Evolutionary conservation across 495 filamentous ascomycete genomes (phyloP).

Genomic region (Pyrenopolyporus hunteri): DNA sequence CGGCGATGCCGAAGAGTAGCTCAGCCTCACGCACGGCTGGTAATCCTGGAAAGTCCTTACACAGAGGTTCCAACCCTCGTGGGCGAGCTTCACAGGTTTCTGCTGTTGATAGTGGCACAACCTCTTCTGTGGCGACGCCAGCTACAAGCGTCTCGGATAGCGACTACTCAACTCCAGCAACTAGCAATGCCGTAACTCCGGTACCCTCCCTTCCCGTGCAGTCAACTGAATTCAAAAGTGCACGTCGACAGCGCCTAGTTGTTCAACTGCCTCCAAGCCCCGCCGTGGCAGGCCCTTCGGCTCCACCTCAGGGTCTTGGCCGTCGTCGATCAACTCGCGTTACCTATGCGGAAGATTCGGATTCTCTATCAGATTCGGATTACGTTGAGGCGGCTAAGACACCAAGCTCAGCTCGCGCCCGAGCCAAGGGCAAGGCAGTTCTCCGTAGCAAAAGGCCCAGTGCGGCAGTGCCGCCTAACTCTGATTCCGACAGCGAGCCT

Average conservation of each 20-base stretch:
- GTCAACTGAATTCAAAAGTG: slow-evolving; percentile 9
- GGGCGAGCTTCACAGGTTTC: background rate
- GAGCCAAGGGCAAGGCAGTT: background rate
- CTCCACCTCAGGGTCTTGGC: background rate
- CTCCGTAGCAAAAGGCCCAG: background rate
- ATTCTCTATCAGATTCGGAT: no score
- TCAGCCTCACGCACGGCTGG: background rate
- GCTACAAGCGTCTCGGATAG: slow-evolving; percentile 56
- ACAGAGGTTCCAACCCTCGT: background rate
- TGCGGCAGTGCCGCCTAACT: background rate
- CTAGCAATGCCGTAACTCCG: slow-evolving; percentile 71
- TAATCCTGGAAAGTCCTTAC: background rate
- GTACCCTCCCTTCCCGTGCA: slow-evolving; percentile 37
- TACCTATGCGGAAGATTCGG: slow-evolving; percentile 17
- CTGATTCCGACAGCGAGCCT: background rate
- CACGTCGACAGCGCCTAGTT: slow-evolving; percentile 1
- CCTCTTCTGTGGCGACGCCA: slow-evolving; percentile 50
- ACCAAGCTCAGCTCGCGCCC: background rate
- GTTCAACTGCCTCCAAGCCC: slow-evolving; percentile 23
- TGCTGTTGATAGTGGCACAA: slow-evolving; percentile 15
- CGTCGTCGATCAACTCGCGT: slow-evolving; percentile 17
- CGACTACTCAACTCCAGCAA: slow-evolving; percentile 77
- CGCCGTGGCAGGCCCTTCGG: background rate
- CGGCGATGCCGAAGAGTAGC: slow-evolving; percentile 6
- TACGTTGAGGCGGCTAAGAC: slow-evolving; percentile 23